These are phyloP conservation scores for Bidens hawaiensis DNA, from an alignment of 140 eudicot species.

Conservation along the genomic window DNA sequence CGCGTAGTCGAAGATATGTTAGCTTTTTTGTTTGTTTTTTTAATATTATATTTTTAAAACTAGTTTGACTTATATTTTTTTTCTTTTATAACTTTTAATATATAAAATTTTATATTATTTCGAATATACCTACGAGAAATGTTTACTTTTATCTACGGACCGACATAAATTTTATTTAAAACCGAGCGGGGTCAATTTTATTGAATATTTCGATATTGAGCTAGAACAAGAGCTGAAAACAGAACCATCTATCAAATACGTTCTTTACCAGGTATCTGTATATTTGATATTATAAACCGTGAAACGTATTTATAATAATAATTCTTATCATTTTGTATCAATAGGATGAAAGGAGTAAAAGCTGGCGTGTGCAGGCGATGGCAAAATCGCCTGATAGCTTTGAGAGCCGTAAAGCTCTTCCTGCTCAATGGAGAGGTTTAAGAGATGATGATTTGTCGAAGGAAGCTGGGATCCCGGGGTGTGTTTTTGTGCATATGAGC, in stretches of 20 bases:
- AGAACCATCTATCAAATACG: constrained; percentile 75
- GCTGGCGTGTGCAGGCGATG: constrained; percentile 83
- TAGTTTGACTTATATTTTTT: too few relatives aligned
- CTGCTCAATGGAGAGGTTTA: constrained; percentile 64
- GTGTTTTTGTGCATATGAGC: constrained; percentile 90
- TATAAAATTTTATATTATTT: too few relatives aligned
- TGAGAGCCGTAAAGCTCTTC: constrained; percentile 90
- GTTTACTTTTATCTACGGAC: too few relatives aligned
- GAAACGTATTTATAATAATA: neutral
- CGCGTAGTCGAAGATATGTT: too few relatives aligned
- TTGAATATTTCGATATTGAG: too few relatives aligned
- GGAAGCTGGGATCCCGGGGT: constrained; percentile 56
- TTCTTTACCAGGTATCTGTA: constrained; percentile 68
- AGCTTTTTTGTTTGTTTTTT: too few relatives aligned
- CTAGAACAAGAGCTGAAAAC: constrained; percentile 91
- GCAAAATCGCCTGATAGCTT: constrained; percentile 76
- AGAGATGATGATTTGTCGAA: constrained; percentile 69
- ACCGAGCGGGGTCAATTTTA: too few relatives aligned
- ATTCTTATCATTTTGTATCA: neutral
- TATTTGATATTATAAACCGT: neutral
- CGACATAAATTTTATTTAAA: too few relatives aligned
- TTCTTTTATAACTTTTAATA: too few relatives aligned
- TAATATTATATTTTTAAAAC: too few relatives aligned
- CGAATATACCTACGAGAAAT: too few relatives aligned
- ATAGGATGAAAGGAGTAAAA: constrained; percentile 80